Conservation (phyloP, 1,284 basidiomycete genomes). For the Trichosporon inkin region DNA sequence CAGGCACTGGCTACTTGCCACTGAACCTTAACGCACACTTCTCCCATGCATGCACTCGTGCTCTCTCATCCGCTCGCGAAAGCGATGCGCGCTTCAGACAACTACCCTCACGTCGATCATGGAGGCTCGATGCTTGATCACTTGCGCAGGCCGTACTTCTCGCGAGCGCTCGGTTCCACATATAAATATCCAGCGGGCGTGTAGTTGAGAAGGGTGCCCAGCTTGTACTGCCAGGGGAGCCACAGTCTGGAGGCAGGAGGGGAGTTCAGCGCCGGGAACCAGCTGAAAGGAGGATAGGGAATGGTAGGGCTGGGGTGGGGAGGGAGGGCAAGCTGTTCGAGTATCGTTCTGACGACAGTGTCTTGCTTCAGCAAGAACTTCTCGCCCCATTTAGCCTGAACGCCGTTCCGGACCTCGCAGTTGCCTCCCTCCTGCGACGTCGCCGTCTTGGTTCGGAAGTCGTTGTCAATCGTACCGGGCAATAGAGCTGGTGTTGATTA, state of each 20-base stretch:
- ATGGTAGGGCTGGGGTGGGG: slow-evolving; percentile 38
- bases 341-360: slow-evolving; percentile 40
- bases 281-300: slow-evolving; percentile 41
- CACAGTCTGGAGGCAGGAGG: slow-evolving; percentile 41
- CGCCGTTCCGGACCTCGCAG: slow-evolving; percentile 26
- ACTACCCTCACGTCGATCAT: no score
- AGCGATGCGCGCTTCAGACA: no score
- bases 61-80: no score
- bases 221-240: slow-evolving; percentile 43
- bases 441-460: slow-evolving; percentile 67
- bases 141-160: slow-evolving; percentile 45
- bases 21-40: background rate
- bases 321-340: slow-evolving; percentile 41
- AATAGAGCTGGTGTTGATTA: slow-evolving; percentile 33
- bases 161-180: slow-evolving; percentile 46
- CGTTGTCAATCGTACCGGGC: slow-evolving; percentile 59
- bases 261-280: slow-evolving; percentile 28
- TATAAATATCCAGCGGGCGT: slow-evolving; percentile 43
- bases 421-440: slow-evolving; percentile 52
- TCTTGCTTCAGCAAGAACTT: slow-evolving; percentile 37
- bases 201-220: slow-evolving; percentile 36
- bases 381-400: slow-evolving; percentile 37
- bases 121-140: no score
- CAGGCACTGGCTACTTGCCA: background rate
- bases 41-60: no score